Evolutionary conservation across 2,329 filamentous ascomycete species (phyloP).

Genomic region (Fusarium succisae): DNA sequence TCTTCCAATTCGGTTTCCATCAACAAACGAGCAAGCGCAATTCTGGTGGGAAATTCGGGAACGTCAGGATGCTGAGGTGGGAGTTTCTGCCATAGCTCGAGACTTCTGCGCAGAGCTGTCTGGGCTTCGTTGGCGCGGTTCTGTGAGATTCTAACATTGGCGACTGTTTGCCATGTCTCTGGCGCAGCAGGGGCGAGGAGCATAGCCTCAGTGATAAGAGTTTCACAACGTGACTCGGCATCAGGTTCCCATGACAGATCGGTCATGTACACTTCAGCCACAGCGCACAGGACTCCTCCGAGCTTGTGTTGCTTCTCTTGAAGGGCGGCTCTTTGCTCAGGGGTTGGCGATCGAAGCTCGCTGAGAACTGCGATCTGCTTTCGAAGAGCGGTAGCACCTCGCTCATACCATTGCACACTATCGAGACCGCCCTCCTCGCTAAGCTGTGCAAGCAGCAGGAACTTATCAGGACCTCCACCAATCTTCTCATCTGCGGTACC

Average conservation of each 20-base stretch:
- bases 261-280: conserved; percentile 98
- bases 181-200: conserved; percentile 82
- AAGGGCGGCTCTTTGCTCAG: conserved; percentile 54
- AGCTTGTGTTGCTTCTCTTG: conserved; percentile 82
- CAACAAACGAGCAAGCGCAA: conserved; percentile 83
- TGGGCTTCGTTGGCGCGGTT: conserved; percentile 79
- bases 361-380: conserved; percentile 73
- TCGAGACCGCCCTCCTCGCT: conserved; percentile 75
- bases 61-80: conserved; percentile 75
- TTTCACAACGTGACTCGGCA: conserved; percentile 88
- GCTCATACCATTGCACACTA: conserved; percentile 73
- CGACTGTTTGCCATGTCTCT: conserved; percentile 94
- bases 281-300: conserved; percentile 90
- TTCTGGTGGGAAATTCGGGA: conserved; percentile 86
- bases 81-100: conserved; percentile 84
- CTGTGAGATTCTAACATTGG: conserved; percentile 93
- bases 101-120: conserved; percentile 79
- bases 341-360: conserved; percentile 51
- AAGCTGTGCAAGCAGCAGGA: conserved; percentile 92
- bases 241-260: conserved; percentile 93
- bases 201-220: conserved; percentile 88
- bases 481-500: conserved; percentile 74
- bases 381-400: conserved; percentile 77
- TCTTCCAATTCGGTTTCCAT: conserved; percentile 91
- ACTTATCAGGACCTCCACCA: conserved; percentile 91